Base-by-base conservation (phyloP, 1,284 basidiomycete species). In the Ceratobasidium sp. region DNA sequence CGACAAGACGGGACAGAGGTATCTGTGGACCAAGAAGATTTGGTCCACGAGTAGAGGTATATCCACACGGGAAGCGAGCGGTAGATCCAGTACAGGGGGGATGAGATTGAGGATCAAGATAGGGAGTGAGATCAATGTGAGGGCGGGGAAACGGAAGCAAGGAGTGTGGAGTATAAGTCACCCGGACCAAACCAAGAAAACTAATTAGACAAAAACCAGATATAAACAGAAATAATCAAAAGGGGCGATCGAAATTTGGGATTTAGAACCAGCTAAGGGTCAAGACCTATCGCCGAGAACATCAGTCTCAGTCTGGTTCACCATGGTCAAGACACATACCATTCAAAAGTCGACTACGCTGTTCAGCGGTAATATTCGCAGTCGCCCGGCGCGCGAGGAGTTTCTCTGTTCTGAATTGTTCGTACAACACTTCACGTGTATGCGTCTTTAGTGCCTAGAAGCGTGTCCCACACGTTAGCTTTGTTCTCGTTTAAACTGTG, bases 321-420 rank as follows among this genome's bases (percentile, higher is more conserved):
- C 23, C 7, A 23, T 23, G 21, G n/a, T n/a, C n/a, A n/a, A n/a
- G n/a, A n/a, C n/a, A 54, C 58, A 14, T 23, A 64, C 60, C 60
- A 25, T 66, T 66, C 60, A 66, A 53, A 46, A 66, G 60, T 9
- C 57, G 52, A 25, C 59, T 44, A 21, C 56, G 36, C 50, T 66
- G 60, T 50, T 66, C 60, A 41, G 60, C 33, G 2, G 36, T 85
- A 74, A 91, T 90, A 72, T 87, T 84, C 73, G 82, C 82, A 30
- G 90, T 91, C 27, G 89, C 90, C 70, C 90, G 86, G 71, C 90
- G 83, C 30, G 89, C 89, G 19, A 93, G 84, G 68, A 93, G 82
- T 77, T 91, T 91, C 80, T 93, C 89, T 0, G 90, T 92, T 74
- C 90, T 82, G 77, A 85, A 93, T 74, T 85, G 87, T 79, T 93